phyloP scores from a whole-genome alignment of 1,139 yeast genomes.

The Blastobotrys malaysiensis region DNA sequence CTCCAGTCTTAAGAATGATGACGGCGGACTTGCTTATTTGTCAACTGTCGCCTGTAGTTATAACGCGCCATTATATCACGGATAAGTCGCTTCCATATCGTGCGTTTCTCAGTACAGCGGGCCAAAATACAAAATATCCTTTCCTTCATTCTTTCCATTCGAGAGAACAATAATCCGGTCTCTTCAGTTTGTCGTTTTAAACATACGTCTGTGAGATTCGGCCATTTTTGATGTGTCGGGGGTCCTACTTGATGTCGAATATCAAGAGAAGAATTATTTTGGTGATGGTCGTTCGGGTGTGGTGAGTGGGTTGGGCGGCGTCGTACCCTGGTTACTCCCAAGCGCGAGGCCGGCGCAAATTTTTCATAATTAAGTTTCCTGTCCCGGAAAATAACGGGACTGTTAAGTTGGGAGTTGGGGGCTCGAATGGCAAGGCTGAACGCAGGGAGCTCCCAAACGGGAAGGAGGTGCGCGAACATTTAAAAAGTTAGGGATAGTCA shows the following conservation, averaged over 20 bases:
- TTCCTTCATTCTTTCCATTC: background rate
- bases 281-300: background rate
- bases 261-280: background rate
- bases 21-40: too few species aligned
- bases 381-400: background rate
- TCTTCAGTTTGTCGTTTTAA: background rate
- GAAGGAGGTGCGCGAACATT: background rate
- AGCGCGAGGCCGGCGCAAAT: background rate
- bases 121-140: background rate
- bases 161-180: background rate
- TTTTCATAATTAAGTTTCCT: background rate
- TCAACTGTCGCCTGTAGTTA: slow-evolving; percentile 35
- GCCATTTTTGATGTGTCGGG: slow-evolving; percentile 7
- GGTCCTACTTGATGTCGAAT: background rate
- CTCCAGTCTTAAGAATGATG: slow-evolving; percentile 41
- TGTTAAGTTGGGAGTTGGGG: background rate
- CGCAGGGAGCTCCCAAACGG: background rate
- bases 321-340: background rate
- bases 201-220: slow-evolving; percentile 12
- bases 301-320: background rate
- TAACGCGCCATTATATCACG: too few species aligned
- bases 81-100: too few species aligned
- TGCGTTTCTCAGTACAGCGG: too few species aligned
- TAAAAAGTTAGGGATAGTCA: background rate
- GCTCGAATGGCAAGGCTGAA: background rate